Conservation (phyloP, 2,329 filamentous ascomycete genomes). For the Ampelomyces quisqualis region DNA sequence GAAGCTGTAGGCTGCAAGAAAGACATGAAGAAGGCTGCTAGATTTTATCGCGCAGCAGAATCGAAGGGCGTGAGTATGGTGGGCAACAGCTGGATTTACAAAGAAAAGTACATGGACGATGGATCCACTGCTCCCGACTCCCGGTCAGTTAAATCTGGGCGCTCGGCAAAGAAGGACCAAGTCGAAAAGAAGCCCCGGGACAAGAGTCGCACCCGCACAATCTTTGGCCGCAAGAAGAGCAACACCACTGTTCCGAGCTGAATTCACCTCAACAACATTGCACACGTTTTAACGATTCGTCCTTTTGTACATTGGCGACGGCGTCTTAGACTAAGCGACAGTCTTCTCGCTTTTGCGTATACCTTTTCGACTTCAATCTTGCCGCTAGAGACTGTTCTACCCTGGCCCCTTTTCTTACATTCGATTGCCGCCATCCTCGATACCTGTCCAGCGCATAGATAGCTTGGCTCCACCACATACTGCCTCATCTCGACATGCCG, state of each 20-base stretch:
- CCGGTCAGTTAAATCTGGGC: conserved; percentile 51
- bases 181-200: conserved; percentile 65
- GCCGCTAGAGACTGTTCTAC: conserved; percentile 10
- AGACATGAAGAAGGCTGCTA: conserved; percentile 89
- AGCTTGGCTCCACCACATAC: conserved; percentile 14
- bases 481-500: conserved; percentile 8
- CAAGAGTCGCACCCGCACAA: conserved; percentile 72
- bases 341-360: conserved; percentile 33
- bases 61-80: conserved; percentile 96
- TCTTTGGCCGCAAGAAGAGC: conserved; percentile 66
- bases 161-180: conserved; percentile 46
- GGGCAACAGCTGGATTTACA: conserved; percentile 99
- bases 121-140: conserved; percentile 37
- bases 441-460: conserved; percentile 34
- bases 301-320: conserved; percentile 31
- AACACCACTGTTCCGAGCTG: conserved; percentile 19
- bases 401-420: conserved; percentile 12
- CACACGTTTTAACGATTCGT: conserved; percentile 40
- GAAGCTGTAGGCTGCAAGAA: conserved; percentile 94
- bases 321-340: conserved; percentile 32
- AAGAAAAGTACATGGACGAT: conserved; percentile 79
- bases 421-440: conserved; percentile 19
- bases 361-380: conserved; percentile 20
- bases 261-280: conserved; percentile 13
- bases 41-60: conserved; percentile 86